Base-by-base conservation (phyloP, 2,329 filamentous ascomycete species). In the Chaetomium globosum region DNA sequence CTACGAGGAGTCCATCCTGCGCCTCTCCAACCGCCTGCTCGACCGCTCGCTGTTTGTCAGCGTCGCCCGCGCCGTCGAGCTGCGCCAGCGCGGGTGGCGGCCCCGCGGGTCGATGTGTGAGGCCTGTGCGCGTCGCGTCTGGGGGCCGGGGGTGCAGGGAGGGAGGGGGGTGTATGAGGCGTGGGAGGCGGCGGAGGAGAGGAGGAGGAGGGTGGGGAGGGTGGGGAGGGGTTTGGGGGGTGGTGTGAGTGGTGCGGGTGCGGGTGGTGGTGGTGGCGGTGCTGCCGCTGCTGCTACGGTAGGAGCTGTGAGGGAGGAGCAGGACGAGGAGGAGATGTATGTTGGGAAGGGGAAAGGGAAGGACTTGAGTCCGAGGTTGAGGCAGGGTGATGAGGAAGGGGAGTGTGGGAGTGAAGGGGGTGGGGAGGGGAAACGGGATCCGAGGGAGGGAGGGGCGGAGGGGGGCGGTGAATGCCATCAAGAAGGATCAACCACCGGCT, bases 1-100 rank as follows among this genome's bases (percentile, higher is more conserved):
- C 0, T 97, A 98, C 75, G 95, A 99, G 76, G 91, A 94, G 75
- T 93, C 91, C 0, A 91, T 99, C 19, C 83, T 99, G 23, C 83
- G 85, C 1, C 85, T 99, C 3, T 92, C 95, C 0, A 96, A 94
- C 75, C 85, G 89, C 4, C 87, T 99, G 63, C 82, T 99, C 0
- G 93, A 96, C 68, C 89, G 92, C 70, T 95, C 95, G 72, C 83
- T 97, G 6, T 99, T 98, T 73, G 85, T 90, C 49, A 89, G 91
- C 69, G 92, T 99, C 43, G 82, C 87, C 52, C 85, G 91, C 70
- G 89, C 92, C 5, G 87, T 90, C 8, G 82, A 85, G 61, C 83
- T 95, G 6, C 84, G 95, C 2, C 90, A 93, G 75, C 87, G 88
- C 30, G 96, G 95, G 1, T 99, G 95, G 95, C 84, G 94, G 57